Base-by-base conservation (phyloP, 176 grass and related monocot species). In the Triticum turgidum region DNA sequence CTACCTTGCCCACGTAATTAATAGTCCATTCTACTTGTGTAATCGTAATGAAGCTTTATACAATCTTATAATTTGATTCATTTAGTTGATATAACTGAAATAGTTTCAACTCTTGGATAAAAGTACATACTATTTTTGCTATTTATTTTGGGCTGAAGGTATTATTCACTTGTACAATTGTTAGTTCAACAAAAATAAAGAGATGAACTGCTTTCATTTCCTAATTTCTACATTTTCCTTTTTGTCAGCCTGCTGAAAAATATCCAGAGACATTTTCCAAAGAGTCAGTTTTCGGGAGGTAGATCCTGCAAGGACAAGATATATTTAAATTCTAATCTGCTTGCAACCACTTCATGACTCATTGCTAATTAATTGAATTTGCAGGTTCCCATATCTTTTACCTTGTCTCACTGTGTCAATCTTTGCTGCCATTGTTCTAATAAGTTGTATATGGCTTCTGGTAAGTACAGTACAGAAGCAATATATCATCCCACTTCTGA, bases 371-470 rank as follows among this genome's bases (percentile, higher is more conserved):
- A 12, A 77, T 11, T 82, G 77, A 32, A 25, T 89, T 69, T 90
- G 73, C 73, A 98, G 95, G 84, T 98, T 98, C 67, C 95, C 93
- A 4, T 95, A 95, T 80, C 85, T 93, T 35, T 85, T 97, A 39
- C 95, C 95, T 9, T 91, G 92, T 71, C 17, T 97, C 47, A 51
- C 21, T 74, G 83, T 97, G 86, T 89, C 89, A 21, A 8, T 88
- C 22, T 86, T 97, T 64, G 89, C 91, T 71, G 35, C 83, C 24
- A 27, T 82, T 82, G 87, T 92, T 25, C 54, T 97, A 30, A 87
- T 97, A 92, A 86, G 58, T 25, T 95, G 89, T 80, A 77, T 86
- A 32, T 95, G 89, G 92, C 89, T 95, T 77, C 92, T 82, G 49
- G 95, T 97, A 93, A 73, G 95, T 91, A 84, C 54, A 73, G 95